Conservation (phyloP, 345 rosid species). For the Pugionium cornutum region DNA sequence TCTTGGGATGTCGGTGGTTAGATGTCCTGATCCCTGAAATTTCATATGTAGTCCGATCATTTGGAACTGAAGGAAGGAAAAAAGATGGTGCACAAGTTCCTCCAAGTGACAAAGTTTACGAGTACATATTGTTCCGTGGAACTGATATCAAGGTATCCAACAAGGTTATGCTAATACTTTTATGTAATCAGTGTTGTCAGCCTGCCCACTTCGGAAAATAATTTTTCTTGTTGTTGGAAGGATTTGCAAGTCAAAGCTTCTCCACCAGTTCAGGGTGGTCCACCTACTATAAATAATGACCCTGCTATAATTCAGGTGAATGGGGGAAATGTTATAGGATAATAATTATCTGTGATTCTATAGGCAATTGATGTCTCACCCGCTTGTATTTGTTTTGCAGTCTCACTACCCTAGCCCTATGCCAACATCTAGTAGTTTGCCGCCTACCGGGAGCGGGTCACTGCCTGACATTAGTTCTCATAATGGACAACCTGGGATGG, state of each 20-base stretch:
- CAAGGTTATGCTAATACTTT: not conserved
- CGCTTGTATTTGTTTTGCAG: slow-evolving; percentile 46
- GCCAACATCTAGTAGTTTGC: slow-evolving; percentile 58
- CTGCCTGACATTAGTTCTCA: slow-evolving; percentile 58
- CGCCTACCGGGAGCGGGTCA: slow-evolving; percentile 59
- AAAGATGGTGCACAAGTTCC: slow-evolving; percentile 67
- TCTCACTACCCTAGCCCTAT: slow-evolving; percentile 79
- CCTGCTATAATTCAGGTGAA: slow-evolving; percentile 93
- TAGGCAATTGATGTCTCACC: slow-evolving; percentile 10
- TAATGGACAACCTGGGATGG: slow-evolving; percentile 54
- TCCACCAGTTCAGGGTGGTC: slow-evolving; percentile 71
- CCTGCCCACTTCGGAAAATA: not conserved
- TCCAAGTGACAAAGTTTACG: slow-evolving; percentile 63
- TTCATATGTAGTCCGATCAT: slow-evolving; percentile 56
- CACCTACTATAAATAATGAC: slow-evolving; percentile 73
- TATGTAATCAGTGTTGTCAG: slow-evolving; percentile 1
- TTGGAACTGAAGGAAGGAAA: slow-evolving; percentile 77
- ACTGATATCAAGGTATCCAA: slow-evolving; percentile 62
- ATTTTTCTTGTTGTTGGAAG: slow-evolving; percentile 43
- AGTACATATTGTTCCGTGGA: slow-evolving; percentile 69
- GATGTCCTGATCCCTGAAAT: slow-evolving; percentile 13
- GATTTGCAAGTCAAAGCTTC: slow-evolving; percentile 95
- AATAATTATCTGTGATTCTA: not conserved
- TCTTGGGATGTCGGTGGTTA: slow-evolving; percentile 1
- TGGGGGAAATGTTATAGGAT: not conserved